Evolutionary conservation across 495 filamentous ascomycete species (phyloP).

Genomic region (Aspergillus nidulans): DNA sequence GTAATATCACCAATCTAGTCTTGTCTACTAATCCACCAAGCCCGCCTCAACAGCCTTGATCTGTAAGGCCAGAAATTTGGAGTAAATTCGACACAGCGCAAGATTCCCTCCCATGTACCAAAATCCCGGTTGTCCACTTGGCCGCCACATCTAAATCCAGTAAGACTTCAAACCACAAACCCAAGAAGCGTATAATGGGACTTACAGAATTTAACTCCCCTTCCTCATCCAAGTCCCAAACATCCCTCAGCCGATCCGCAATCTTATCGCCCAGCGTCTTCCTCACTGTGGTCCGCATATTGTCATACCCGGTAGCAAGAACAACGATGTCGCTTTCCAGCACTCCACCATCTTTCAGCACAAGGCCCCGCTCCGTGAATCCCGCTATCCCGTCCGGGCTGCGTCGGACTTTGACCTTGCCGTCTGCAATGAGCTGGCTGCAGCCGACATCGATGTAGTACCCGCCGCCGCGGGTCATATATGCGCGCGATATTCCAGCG

Average conservation of each 20-base stretch:
- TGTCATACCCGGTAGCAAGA: conserved; percentile 77
- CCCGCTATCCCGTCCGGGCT: conserved; percentile 54
- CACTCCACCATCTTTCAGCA: conserved; percentile 58
- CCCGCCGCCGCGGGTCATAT: conserved; percentile 66
- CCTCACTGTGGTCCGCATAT: conserved; percentile 62
- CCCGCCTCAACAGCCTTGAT: conserved; percentile 65
- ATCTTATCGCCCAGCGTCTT: conserved; percentile 66
- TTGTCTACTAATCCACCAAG: conserved; percentile 3
- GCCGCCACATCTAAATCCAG: conserved; percentile 57
- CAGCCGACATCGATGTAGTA: conserved; percentile 77
- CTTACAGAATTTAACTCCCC: conserved; percentile 58
- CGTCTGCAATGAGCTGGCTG: conserved; percentile 67
- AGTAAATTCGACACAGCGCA: conserved; percentile 66
- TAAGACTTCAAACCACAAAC: no score
- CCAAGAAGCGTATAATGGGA: no score
- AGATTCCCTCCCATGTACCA: conserved; percentile 82
- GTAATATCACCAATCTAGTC: neutral
- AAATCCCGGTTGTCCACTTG: conserved; percentile 66
- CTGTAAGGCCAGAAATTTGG: conserved; percentile 67
- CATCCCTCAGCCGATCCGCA: conserved; percentile 59
- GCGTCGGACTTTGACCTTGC: conserved; percentile 71
- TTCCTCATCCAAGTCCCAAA: conserved; percentile 79
- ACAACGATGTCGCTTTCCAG: conserved; percentile 74
- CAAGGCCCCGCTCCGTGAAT: conserved; percentile 51
- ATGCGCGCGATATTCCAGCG: conserved; percentile 63